A percentile compares a stretch with the other conserved stretches of the same genome.
Evolutionary conservation across 345 rosid genomes (phyloP).

Genomic region (Adansonia digitata): DNA sequence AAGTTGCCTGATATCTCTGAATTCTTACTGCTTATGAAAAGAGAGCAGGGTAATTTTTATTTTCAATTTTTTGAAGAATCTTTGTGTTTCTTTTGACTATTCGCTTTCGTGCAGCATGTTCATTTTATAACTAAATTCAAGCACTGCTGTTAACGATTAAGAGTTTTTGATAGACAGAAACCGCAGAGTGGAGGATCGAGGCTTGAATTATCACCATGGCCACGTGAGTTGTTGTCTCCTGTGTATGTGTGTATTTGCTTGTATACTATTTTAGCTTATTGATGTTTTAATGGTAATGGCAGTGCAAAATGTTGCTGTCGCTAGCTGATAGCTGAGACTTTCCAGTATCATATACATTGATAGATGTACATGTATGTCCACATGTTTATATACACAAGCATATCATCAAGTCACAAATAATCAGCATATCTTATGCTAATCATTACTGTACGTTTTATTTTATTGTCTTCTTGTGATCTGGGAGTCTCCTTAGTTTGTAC

Average conservation of each 20-base stretch:
- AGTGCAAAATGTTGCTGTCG: background rate
- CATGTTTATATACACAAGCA: background rate
- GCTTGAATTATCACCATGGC: slow-evolving; percentile 96
- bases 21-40: background rate
- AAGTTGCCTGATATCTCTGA: background rate
- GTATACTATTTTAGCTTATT: background rate
- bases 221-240: slow-evolving; percentile 54
- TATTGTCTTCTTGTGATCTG: background rate
- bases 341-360: background rate
- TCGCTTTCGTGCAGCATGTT: background rate
- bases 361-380: background rate
- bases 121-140: background rate
- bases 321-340: background rate
- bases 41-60: background rate
- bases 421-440: background rate
- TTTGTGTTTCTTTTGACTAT: slow-evolving; percentile 3
- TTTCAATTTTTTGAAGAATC: slow-evolving; percentile 4
- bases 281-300: background rate
- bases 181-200: slow-evolving; percentile 98
- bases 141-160: background rate
- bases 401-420: background rate
- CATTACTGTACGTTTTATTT: background rate
- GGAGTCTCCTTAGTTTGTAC: background rate
- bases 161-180: slow-evolving; percentile 70
- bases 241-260: background rate